A percentile compares a stretch with the other conserved stretches of the same genome.
Conservation (phyloP, 768 basidiomycete species). For the Trametes meyenii region DNA sequence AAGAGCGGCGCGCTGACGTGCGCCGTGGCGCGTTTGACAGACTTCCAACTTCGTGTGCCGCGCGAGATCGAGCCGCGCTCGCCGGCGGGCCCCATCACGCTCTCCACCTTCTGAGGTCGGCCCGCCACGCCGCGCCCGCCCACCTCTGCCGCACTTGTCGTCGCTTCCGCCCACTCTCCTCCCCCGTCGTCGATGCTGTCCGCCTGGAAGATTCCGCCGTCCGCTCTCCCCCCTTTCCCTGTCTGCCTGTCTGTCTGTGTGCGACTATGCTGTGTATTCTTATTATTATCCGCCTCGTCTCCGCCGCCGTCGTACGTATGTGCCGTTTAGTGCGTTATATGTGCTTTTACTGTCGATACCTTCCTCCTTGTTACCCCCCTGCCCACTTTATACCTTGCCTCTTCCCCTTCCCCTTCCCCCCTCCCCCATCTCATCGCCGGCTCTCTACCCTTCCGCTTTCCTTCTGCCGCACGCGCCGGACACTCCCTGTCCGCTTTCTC, state of each 20-base stretch:
- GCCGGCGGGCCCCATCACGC: slow-evolving; percentile 49
- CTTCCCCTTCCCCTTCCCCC: background rate
- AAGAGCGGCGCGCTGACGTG: slow-evolving; percentile 11
- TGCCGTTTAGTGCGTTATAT: slow-evolving; percentile 21
- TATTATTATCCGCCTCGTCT: slow-evolving; percentile 17
- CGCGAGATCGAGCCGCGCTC: slow-evolving; percentile 49
- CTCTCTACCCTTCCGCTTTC: background rate
- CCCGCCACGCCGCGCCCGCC: background rate
- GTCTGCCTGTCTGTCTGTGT: slow-evolving; percentile 17
- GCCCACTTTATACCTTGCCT: slow-evolving; percentile 20
- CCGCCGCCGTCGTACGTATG: slow-evolving; percentile 9
- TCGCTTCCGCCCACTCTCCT: background rate
- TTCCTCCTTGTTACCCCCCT: slow-evolving; percentile 20
- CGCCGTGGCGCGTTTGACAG: slow-evolving; percentile 32
- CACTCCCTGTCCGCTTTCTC: background rate
- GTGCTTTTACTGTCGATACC: slow-evolving; percentile 26
- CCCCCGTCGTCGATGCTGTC: background rate
- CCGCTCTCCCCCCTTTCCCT: background rate
- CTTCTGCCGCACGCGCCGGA: background rate
- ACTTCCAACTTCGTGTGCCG: slow-evolving; percentile 69
- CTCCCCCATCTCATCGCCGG: background rate
- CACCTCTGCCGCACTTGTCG: background rate
- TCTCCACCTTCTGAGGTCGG: slow-evolving; percentile 61
- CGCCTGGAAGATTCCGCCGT: background rate
- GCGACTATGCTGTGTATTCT: slow-evolving; percentile 25